Conservation (phyloP, 2,329 filamentous ascomycete species). For the Huntiella moniliformis region DNA sequence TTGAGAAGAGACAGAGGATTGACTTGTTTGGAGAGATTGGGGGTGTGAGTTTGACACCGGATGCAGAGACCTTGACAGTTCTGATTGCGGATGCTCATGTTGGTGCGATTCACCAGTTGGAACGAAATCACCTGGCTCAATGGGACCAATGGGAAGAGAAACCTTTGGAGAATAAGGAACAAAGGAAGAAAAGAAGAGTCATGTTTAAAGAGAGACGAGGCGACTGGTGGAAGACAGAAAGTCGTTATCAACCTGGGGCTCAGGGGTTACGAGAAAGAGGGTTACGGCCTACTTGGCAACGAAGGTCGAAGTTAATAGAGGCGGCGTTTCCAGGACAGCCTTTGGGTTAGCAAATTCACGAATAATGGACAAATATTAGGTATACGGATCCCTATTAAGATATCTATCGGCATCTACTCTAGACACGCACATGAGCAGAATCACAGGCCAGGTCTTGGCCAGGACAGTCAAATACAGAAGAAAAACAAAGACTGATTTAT, state of each 20-base stretch:
- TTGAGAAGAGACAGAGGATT: slow-evolving; percentile 46
- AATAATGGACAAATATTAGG: no score
- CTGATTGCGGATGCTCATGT: slow-evolving; percentile 46
- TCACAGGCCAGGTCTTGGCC: background rate
- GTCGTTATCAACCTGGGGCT: background rate
- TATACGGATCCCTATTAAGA: no score
- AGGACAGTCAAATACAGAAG: background rate
- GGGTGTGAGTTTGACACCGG: slow-evolving; percentile 46
- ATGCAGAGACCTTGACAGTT: slow-evolving; percentile 48
- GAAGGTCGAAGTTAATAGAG: background rate
- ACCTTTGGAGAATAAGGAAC: background rate
- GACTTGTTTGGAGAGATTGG: slow-evolving; percentile 61
- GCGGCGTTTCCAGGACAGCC: background rate
- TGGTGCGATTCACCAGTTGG: slow-evolving; percentile 47
- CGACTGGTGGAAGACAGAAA: background rate
- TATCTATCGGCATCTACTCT: no score
- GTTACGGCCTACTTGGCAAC: background rate
- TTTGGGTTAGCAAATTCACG: background rate
- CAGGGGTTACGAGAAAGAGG: background rate
- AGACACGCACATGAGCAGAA: no score
- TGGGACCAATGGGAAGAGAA: background rate
- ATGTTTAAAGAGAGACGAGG: background rate
- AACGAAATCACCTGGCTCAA: slow-evolving; percentile 20
- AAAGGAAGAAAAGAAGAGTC: background rate
- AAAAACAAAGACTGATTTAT: background rate